Conservation (phyloP, 805 yeast genomes). For the Myxozyma vanderwaltii region DNA sequence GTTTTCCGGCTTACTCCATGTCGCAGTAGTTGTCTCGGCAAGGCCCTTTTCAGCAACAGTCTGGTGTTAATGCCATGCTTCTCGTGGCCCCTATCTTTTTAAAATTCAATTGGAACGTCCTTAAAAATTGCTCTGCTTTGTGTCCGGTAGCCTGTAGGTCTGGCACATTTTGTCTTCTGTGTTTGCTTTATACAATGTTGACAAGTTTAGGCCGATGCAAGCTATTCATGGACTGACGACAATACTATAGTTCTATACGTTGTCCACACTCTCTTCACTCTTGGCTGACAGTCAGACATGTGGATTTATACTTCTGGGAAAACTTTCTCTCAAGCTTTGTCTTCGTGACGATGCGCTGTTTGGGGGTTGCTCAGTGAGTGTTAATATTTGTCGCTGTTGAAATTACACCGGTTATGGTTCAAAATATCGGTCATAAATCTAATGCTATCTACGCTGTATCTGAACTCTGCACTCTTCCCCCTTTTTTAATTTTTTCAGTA, state of each 20-base stretch:
- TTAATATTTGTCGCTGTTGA: conserved; percentile 61
- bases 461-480: conserved; percentile 52
- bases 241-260: conserved; percentile 17
- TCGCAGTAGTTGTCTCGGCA: conserved; percentile 48
- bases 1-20: conserved; percentile 51
- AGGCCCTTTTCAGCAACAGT: conserved; percentile 51
- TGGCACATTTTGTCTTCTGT: conserved; percentile 16
- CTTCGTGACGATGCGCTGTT: conserved; percentile 57
- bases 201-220: conserved; percentile 64
- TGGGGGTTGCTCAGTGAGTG: conserved; percentile 61
- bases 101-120: conserved; percentile 18
- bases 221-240: conserved; percentile 45
- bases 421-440: conserved; percentile 55
- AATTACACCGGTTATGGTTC: conserved; percentile 55
- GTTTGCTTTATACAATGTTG: conserved; percentile 23
- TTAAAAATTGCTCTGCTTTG: conserved; percentile 15
- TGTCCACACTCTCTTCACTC: conserved; percentile 25
- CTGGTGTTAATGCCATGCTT: conserved; percentile 41
- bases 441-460: conserved; percentile 61
- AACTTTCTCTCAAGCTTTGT: conserved; percentile 56
- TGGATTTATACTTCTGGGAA: conserved; percentile 65
- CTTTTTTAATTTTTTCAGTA: conserved; percentile 50
- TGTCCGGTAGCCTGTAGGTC: conserved; percentile 19
- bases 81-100: conserved; percentile 33
- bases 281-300: conserved; percentile 38